A percentile compares a stretch with the other conserved stretches of the same genome.
phyloP scores from a whole-genome alignment of 345 rosid species.

The Corymbia maculata region DNA sequence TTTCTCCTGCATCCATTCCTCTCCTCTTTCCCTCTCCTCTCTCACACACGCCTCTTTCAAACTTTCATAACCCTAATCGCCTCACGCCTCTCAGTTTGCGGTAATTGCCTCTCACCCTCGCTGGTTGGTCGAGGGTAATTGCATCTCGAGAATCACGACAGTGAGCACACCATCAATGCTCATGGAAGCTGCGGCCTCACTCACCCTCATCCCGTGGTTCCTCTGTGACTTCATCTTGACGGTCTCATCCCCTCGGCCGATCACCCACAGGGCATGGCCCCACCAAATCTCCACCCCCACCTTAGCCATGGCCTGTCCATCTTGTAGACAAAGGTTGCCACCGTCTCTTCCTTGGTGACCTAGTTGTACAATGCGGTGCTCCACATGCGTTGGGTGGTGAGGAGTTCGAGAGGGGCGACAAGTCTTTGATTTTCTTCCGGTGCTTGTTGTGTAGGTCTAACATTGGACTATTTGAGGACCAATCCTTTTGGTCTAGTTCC shows the following conservation, averaged over 20 bases:
- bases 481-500: no score
- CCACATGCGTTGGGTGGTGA: neutral
- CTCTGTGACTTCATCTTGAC: neutral
- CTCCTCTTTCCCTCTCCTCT: neutral
- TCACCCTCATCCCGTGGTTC: neutral
- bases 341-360: neutral
- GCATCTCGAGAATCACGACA: neutral
- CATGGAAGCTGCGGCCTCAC: neutral
- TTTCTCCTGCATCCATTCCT: neutral
- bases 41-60: neutral
- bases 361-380: neutral
- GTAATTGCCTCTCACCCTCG: fast-evolving
- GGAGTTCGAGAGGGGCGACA: neutral
- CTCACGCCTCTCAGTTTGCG: neutral
- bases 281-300: neutral
- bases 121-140: neutral
- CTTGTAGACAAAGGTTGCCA: neutral
- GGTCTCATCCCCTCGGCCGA: neutral
- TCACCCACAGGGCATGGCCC: neutral
- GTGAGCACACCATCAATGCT: neutral
- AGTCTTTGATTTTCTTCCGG: neutral
- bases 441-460: neutral
- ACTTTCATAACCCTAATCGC: neutral
- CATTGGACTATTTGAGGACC: neutral
- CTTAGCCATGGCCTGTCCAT: neutral